Evolutionary conservation across 257 asterid genomes (phyloP), one percentile per base, ranked within the genome.

Genomic region (Lycium barbarum): DNA sequence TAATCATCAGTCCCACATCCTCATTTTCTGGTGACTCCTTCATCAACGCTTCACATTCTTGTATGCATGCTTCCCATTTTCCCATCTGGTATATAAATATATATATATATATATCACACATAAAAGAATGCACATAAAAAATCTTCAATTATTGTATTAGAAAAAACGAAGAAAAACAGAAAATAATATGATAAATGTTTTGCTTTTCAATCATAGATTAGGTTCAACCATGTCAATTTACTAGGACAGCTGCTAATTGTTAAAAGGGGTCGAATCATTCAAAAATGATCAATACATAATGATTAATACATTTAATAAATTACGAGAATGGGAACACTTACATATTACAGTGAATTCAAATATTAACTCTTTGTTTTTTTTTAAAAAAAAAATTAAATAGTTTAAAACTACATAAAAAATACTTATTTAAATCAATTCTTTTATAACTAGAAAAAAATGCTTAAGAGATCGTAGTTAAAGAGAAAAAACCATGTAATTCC

Each of bases 41-140:
- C 18, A 90, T 66, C 86, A 94, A 71, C 49, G 81, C 78, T 81
- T 94, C 93, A 71, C 92, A 94, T 51, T 94, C 98, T 85, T 90
- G 90, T 78, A 92, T 36, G 66, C 96, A 93, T 1, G 92, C 95
- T 65, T 86, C 90, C 98, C 97, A 94, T 40, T 90, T 93, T 81
- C 87, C 91, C 90, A 91, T 81, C 98, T 80, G n/a, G 40, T 67
- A 63, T 22, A 72, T 10, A 47, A 81, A 61, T 22, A 54, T 22
- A 26, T 26, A 26, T 26, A 0, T 26, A 26, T 26, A 54, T 22
- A 67, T 6, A 76, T 59, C 55, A 68, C 36, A 40, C 68, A 33
- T 10, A 7, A 47, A 58, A n/a, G 67, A 58, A 20, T 81, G 17
- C 7, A 80, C 17, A 47, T 65, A 5, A 18, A 74, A 26, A 45